Base-by-base conservation (phyloP, 441 rosid genomes). In the Adansonia madagascariensis region DNA sequence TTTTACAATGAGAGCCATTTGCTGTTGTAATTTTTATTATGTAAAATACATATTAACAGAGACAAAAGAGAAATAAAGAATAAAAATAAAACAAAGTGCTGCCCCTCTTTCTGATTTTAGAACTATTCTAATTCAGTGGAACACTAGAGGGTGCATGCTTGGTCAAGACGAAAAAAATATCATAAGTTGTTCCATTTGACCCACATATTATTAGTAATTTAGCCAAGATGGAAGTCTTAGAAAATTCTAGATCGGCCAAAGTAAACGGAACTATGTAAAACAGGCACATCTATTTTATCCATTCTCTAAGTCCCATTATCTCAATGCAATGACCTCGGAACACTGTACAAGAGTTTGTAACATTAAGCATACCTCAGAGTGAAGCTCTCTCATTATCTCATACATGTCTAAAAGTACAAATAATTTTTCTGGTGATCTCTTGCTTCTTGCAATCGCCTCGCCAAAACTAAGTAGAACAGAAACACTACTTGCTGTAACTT, bases 341-440 rank as follows among this genome's bases (percentile, higher is more conserved):
- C 46, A 56, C 55, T 17, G 55, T 46, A 24, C 5, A 8, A 60
- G 53, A 53, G 56, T 71, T 27, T 31, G 61, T 71, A 31, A 10
- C 56, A 64, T 56, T 41, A 62, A 78, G 65, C 78, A 78, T 92
- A 95, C 99, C 98, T 95, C 99, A 31, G 92, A 77, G 75, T 89
- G 98, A 85, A 95, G 91, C 86, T 95, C 99, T 55, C 92, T 91
- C 99, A 94, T 91, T 80, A 95, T 95, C 86, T 95, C 99, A 75
- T 94, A 95, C 99, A 95, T 95, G 86, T 95, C 98, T 79, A 95
- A 86, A 84, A 95, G 97, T 65, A 95, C 99, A 86, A 95, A 94
- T 80, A 95, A 86, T 84, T 95, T 95, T 85, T 95, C 99, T 22
- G 99, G 99, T 49, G 98, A 95, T 80, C 98, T 88, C 89, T 95